A percentile compares a stretch with the other conserved stretches of the same genome.
Conservation (phyloP, 208 protist genomes). For the Acanthamoeba lenticulata region DNA sequence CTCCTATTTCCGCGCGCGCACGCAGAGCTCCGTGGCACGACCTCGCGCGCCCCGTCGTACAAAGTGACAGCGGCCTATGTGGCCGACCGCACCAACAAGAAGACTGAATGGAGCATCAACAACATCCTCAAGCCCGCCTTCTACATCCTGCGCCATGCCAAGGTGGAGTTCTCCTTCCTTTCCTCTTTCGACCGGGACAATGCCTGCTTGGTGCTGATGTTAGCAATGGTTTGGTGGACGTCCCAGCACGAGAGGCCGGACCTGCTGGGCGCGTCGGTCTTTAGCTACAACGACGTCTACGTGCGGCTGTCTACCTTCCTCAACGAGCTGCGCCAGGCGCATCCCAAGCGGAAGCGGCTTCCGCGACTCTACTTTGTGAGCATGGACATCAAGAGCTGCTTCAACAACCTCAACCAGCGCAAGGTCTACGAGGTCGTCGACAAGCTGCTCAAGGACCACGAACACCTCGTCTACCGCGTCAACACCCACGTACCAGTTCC, state of each 20-base stretch:
- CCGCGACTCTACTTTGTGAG: slow-evolving; percentile 61
- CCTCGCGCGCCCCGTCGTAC: background rate
- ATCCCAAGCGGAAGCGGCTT: background rate
- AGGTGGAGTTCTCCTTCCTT: too few relatives aligned
- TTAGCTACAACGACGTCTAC: slow-evolving; percentile 70
- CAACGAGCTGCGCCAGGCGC: slow-evolving; percentile 1
- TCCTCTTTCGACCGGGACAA: too few relatives aligned
- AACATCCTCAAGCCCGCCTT: slow-evolving; percentile 53
- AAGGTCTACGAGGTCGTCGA: slow-evolving; percentile 13
- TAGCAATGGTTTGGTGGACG: too few relatives aligned
- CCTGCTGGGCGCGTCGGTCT: slow-evolving; percentile 52
- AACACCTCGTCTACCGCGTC: slow-evolving; percentile 43
- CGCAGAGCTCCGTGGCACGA: background rate
- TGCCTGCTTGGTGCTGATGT: too few relatives aligned
- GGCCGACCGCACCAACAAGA: background rate
- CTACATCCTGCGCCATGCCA: background rate
- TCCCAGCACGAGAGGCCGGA: slow-evolving; percentile 31
- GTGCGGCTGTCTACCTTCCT: slow-evolving; percentile 32
- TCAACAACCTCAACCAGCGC: slow-evolving; percentile 60
- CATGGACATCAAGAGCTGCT: slow-evolving; percentile 66
- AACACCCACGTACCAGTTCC: slow-evolving; percentile 48
- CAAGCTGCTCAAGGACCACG: background rate
- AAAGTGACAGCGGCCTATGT: background rate
- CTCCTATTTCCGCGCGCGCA: background rate
- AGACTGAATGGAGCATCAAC: slow-evolving; percentile 53